phyloP scores from a whole-genome alignment of 495 filamentous ascomycete genomes.

The Echria macrotheca region DNA sequence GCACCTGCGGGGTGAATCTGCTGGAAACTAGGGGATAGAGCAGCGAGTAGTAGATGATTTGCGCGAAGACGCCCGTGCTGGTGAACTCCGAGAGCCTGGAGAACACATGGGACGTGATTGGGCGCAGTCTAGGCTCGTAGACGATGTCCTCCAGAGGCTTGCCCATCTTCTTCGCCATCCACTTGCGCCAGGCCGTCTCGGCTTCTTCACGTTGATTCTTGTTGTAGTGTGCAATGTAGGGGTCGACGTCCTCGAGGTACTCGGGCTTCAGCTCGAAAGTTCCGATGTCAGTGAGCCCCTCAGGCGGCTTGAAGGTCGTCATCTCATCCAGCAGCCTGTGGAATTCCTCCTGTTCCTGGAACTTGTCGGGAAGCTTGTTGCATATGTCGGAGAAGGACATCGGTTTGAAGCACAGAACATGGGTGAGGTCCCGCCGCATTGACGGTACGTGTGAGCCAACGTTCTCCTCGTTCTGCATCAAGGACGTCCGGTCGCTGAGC shows the following conservation, averaged over 20 bases:
- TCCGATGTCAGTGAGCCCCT: conserved; percentile 85
- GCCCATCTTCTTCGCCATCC: conserved; percentile 83
- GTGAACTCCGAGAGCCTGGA: conserved; percentile 71
- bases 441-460: conserved; percentile 58
- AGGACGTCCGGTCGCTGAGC: conserved; percentile 77
- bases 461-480: conserved; percentile 67
- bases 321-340: conserved; percentile 79
- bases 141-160: conserved; percentile 77
- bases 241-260: conserved; percentile 80
- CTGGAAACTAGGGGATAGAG: conserved; percentile 66
- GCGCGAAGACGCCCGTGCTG: conserved; percentile 74
- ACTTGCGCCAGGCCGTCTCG: conserved; percentile 77
- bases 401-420: conserved; percentile 93
- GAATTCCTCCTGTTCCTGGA: conserved; percentile 76
- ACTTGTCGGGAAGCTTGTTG: conserved; percentile 73
- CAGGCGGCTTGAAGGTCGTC: conserved; percentile 80
- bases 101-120: conserved; percentile 72
- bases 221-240: conserved; percentile 89
- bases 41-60: conserved; percentile 84
- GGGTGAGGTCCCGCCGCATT: conserved; percentile 83
- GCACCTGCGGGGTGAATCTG: conserved; percentile 62
- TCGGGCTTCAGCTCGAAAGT: conserved; percentile 89
- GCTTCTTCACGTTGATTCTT: conserved; percentile 97
- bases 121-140: conserved; percentile 83
- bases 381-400: conserved; percentile 88